Base-by-base conservation (phyloP, 441 rosid genomes). In the Capsella rubella region DNA sequence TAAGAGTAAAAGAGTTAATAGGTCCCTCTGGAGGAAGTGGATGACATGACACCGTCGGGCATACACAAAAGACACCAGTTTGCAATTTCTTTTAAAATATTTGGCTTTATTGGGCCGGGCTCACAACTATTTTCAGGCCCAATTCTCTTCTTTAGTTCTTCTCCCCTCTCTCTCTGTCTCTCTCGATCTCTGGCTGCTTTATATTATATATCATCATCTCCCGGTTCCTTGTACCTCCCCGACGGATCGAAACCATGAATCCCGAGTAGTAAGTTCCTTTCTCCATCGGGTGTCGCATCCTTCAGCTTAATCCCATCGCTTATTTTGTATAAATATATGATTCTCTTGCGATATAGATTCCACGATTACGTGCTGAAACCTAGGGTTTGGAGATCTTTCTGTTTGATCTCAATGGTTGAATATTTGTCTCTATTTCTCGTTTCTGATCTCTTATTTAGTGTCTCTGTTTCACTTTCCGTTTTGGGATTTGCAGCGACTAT, bases 401-500 rank as follows among this genome's bases (percentile, higher is more conserved):
- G 3, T 16, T 15, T 50, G 54, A 49, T 18, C 54, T 47, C 54
- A 21, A 18, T 3, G 53, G 28, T 16, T 47, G 27, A 18, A 18
- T 18, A 18, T 18, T 18, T 51, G 43, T 59, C 49, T 59, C 43
- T 18, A 15, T 31, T 53, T 46, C 14, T 1, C 2, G 25, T 21
- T 21, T 21, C 25, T 21, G 25, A 21, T 21, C 25, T 21, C 25
- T 21, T 21, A 21, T 21, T 21, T 21, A 21, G 25, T 21, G 2
- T 4, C 5, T 15, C 14, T 32, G 42, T 37, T 37, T 0, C 9
- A 2, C n/a, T 34, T 50, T 52, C 54, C 18, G 61, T 42, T 47
- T 67, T 42, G 49, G 35, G 46, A 34, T 51, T 74, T 81, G 76
- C 84, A 87, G 91, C 78, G 91, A 87, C 76, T 85, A 85, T 74